Base-by-base conservation (phyloP, 2,329 filamentous ascomycete species). In the Verticillium alfalfae region DNA sequence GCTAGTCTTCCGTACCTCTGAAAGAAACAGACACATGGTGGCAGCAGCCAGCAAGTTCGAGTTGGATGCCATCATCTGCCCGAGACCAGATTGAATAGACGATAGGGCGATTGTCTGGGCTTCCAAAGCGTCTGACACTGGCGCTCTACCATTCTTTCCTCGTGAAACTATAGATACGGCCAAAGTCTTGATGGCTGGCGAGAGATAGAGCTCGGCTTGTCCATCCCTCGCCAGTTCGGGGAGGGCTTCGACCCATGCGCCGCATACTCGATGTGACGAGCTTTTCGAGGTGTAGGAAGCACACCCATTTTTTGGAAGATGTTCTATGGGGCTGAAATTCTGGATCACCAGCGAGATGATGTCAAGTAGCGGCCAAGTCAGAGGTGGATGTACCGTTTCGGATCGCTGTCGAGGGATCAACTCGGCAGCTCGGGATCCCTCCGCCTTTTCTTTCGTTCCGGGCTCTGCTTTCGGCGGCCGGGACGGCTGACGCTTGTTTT, bases 221-320 rank as follows among this genome's bases (percentile, higher is more conserved):
- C 66, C 60, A 13, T 63, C 63, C 9, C 61, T 56, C 1, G 68
- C 66, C 2, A 78, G 66, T 0, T 66, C 62, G 1, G 75, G 75
- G 6, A 79, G 68, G 8, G 73, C 69, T 58, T 75, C 74, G 0
- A 78, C 70, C 77, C 76, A 79, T 1, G 73, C 68, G 8, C 76
- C 77, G 60, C 76, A 78, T 55, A 77, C 71, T 10, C 72, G 70
- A 31, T 70, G 76, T 58, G 76, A 76, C 58, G 67, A 66, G 12
- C 59, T 22, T 31, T 31, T 16, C 39, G 36, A 12, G 55, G 10
- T 3, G 49, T 31, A 18, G 41, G 60, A 57, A 39, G 37, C 6
- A 37, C n/a, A 6, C 61, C 18, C 15, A 60, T 56, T 49, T 67
- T 57, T 10, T 60, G 58, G 1, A 16, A 38, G 36, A n/a, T 38